phyloP scores from a whole-genome alignment of 495 filamentous ascomycete genomes.

The Neurospora sp. region DNA sequence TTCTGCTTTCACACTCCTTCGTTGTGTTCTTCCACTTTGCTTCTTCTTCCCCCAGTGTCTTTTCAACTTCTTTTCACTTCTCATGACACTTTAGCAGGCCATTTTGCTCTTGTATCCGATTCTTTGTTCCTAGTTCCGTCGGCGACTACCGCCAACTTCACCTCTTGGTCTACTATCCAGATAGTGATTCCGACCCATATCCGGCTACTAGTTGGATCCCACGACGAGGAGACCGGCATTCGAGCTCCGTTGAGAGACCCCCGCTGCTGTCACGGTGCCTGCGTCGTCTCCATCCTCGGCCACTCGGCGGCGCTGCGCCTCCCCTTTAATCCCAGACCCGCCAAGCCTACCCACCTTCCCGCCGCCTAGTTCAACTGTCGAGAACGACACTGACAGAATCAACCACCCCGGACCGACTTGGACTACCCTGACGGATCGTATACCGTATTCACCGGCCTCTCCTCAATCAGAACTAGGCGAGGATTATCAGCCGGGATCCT shows the following conservation, averaged over 20 bases:
- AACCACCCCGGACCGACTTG: neutral
- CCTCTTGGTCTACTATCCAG: neutral
- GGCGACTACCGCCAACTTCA: neutral
- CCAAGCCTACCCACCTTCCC: neutral
- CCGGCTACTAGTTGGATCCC: neutral
- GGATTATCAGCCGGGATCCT: slow-evolving; percentile 6
- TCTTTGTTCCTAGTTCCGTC: neutral
- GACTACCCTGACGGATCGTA: neutral
- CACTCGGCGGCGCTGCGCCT: neutral
- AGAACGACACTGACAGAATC: neutral
- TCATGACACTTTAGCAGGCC: neutral
- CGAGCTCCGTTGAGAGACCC: neutral
- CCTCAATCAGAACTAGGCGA: neutral
- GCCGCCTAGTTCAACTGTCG: neutral
- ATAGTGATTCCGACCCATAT: neutral
- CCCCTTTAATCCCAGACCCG: neutral
- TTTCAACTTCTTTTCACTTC: neutral
- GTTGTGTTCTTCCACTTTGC: neutral
- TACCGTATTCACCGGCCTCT: neutral
- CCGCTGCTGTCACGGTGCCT: neutral
- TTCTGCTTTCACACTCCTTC: neutral
- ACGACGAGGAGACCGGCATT: neutral
- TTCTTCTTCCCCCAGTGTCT: neutral
- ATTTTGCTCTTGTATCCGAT: neutral
- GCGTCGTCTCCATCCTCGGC: neutral